These are phyloP conservation scores for Colletotrichum sp. DNA, from an alignment of 2,329 filamentous ascomycete species.

Conservation along the genomic window DNA sequence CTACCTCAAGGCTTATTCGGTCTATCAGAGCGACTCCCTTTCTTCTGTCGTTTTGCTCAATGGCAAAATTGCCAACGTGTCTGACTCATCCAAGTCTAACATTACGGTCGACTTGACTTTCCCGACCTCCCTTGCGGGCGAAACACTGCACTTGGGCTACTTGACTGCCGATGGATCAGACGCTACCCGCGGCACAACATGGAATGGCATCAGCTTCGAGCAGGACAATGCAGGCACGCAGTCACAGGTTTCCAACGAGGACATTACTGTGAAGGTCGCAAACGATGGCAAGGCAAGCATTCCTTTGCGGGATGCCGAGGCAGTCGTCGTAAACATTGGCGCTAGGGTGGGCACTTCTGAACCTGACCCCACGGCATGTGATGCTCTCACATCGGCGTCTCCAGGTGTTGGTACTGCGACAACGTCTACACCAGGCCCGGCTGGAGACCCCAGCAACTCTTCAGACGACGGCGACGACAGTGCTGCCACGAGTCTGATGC, in stretches of 20 bases:
- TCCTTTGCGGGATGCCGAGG: constrained; percentile 5
- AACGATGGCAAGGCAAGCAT: constrained; percentile 11
- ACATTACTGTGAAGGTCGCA: neutral
- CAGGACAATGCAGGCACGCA: constrained; percentile 1
- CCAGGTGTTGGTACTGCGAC: constrained; percentile 4
- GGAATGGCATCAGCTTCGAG: constrained; percentile 18
- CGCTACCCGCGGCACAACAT: constrained; percentile 9
- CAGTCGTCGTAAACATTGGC: constrained; percentile 8
- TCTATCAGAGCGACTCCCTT: constrained; percentile 7
- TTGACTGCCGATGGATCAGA: constrained; percentile 15
- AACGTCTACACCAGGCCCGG: constrained; percentile 2
- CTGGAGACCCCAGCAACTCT: constrained; percentile 1
- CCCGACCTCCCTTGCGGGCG: constrained; percentile 4
- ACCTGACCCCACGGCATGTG: constrained; percentile 9
- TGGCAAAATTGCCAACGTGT: constrained; percentile 16
- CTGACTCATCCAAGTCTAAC: neutral
- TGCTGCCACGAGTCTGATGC: neutral
- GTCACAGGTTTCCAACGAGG: neutral
- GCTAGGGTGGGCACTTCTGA: constrained; percentile 1
- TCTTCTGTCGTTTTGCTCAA: constrained; percentile 14
- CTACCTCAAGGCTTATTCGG: constrained; percentile 12
- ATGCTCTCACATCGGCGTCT: neutral
- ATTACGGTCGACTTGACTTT: constrained; percentile 1
- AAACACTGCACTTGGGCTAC: constrained; percentile 11
- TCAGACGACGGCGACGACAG: neutral